Conservation (phyloP, 352 stramenopile genomes). For the Phytophthora hybrid region DNA sequence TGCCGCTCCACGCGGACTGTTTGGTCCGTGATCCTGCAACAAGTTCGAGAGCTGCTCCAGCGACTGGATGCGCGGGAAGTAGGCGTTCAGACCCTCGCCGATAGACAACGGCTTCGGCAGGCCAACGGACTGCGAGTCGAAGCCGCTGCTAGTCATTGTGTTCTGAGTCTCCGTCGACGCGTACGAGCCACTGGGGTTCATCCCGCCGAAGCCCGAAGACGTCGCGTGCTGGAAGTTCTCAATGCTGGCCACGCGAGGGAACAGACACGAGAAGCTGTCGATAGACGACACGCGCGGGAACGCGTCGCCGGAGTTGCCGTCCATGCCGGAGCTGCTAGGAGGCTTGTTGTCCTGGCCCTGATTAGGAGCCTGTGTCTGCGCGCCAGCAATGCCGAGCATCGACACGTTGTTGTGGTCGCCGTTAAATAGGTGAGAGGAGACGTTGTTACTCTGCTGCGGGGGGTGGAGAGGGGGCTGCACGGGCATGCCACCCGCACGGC, state of each 20-base stretch:
- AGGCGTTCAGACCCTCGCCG: conserved; percentile 69
- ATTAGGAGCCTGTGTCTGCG: conserved; percentile 34
- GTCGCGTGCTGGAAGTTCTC: conserved; percentile 73
- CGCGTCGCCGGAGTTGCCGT: conserved; percentile 37
- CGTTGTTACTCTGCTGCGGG: conserved; percentile 34
- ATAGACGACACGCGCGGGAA: conserved; percentile 85
- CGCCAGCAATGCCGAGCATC: conserved; percentile 49
- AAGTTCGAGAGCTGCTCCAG: conserved; percentile 79
- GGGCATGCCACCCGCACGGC: conserved; percentile 26
- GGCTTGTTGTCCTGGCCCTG: conserved; percentile 36
- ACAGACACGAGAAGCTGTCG: conserved; percentile 86
- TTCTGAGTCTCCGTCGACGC: conserved; percentile 30
- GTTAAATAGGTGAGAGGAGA: conserved; percentile 50
- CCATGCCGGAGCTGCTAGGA: conserved; percentile 22
- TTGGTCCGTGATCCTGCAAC: conserved; percentile 67
- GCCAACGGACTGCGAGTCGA: conserved; percentile 28
- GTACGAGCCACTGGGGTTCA: conserved; percentile 38
- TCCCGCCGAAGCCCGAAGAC: conserved; percentile 40
- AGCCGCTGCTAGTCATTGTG: conserved; percentile 39
- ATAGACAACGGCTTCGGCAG: conserved; percentile 73
- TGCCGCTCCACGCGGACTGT: conserved; percentile 48
- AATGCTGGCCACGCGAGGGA: conserved; percentile 83
- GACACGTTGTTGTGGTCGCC: conserved; percentile 46
- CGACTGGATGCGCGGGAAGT: conserved; percentile 83
- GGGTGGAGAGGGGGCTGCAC: conserved; percentile 48